phyloP scores from a whole-genome alignment of 2,329 filamentous ascomycete genomes.

The Teratosphaeria viscida region DNA sequence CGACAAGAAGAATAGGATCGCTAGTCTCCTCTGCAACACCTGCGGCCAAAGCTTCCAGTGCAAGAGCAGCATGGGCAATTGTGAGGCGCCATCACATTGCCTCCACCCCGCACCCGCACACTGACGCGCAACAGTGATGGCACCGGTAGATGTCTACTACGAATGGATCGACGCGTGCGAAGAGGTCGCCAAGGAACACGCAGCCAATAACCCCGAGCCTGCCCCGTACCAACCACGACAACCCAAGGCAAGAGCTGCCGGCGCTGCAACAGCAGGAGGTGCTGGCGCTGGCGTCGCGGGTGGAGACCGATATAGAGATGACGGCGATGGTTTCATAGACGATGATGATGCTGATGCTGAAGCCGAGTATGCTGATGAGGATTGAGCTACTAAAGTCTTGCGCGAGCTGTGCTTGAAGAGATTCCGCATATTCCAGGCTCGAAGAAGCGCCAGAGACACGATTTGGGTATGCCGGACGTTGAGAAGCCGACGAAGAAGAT shows the following conservation, averaged over 20 bases:
- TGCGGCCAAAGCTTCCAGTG: constrained; percentile 89
- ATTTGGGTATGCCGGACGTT: background rate
- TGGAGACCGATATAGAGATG: constrained; percentile 21
- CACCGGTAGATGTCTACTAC: constrained; percentile 87
- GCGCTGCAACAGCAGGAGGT: constrained; percentile 5
- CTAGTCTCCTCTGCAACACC: constrained; percentile 77
- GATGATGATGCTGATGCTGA: constrained; percentile 27
- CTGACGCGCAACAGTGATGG: constrained; percentile 46
- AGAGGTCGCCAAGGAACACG: constrained; percentile 54
- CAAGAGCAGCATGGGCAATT: constrained; percentile 62
- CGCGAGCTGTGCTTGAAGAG: background rate
- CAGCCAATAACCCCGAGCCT: constrained; percentile 23
- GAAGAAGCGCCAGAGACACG: background rate
- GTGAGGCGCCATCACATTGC: constrained; percentile 39
- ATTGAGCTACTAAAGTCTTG: background rate
- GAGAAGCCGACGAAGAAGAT: constrained; percentile 1
- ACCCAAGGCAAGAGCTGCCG: constrained; percentile 1
- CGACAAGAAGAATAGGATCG: constrained; percentile 84
- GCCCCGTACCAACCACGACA: constrained; percentile 1
- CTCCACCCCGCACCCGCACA: background rate
- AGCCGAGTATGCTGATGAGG: constrained; percentile 24
- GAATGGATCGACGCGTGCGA: constrained; percentile 98
- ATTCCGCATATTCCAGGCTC: background rate
- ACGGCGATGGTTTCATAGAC: constrained; percentile 26
- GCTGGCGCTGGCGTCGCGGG: constrained; percentile 12